phyloP scores from a whole-genome alignment of 768 basidiomycete species.

The Fistulinella prunicolor region DNA sequence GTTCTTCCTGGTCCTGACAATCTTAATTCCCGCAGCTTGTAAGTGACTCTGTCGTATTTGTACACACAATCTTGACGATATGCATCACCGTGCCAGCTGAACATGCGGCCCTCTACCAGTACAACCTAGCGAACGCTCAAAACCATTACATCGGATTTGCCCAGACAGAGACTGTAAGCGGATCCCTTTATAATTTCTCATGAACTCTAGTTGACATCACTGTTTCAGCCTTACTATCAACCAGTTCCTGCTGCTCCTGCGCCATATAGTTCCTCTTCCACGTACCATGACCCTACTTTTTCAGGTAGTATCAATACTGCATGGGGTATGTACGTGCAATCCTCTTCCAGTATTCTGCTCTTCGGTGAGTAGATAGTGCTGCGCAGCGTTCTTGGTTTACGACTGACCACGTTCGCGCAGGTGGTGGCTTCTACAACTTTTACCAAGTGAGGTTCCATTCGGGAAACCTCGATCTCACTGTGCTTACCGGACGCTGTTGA shows the following conservation, averaged over 20 bases:
- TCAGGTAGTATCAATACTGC: background rate
- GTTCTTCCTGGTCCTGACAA: background rate
- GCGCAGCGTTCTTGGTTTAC: conserved; percentile 27
- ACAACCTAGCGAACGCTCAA: conserved; percentile 40
- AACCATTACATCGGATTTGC: conserved; percentile 50
- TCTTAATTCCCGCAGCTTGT: conserved; percentile 16
- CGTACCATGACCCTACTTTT: conserved; percentile 40
- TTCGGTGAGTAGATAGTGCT: conserved; percentile 32
- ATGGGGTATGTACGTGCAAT: conserved; percentile 22
- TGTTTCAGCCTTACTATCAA: conserved; percentile 46
- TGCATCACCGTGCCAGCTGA: conserved; percentile 37
- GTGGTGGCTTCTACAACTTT: conserved; percentile 51
- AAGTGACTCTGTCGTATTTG: no score
- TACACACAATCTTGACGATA: no score
- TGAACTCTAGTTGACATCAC: background rate
- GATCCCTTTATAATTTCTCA: background rate
- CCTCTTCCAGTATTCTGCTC: conserved; percentile 40
- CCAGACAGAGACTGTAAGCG: conserved; percentile 48
- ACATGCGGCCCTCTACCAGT: conserved; percentile 48
- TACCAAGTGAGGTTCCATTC: conserved; percentile 32
- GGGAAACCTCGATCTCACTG: background rate
- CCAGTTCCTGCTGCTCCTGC: conserved; percentile 41
- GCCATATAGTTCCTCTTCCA: conserved; percentile 37
- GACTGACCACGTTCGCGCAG: conserved; percentile 24
- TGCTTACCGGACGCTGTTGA: no score